Evolutionary conservation across 148 eudicot species (phyloP), one percentile per base, ranked within the genome.

Genomic region (Dianthus caryophyllus): DNA sequence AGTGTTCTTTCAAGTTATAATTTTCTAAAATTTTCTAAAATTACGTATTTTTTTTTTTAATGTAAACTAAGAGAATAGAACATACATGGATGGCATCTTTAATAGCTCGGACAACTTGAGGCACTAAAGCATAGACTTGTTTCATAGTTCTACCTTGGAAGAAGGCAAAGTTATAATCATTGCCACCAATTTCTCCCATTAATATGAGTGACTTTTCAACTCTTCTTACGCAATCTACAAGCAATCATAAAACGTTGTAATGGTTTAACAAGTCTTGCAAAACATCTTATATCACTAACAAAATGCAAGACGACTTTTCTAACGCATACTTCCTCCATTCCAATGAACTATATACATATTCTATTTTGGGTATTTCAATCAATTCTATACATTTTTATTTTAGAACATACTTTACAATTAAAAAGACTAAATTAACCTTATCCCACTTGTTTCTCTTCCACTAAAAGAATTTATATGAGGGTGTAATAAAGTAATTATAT

Each of bases 171-270:
- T 73, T 73, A 48, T 70, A 69, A 75, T 78, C 78, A 27, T 70
- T 73, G 21, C 79, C 79, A 41, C 79, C 79, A 4, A 76, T 71
- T 67, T 76, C 79, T 52, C 79, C 79, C 75, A 76, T 71, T 17
- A 76, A 1, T 6, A 76, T 56, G 13, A 76, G 55, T 46, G 79
- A 58, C 13, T 44, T 76, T 41, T 47, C 14, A 0, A 76, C 59
- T 29, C 68, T 76, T 61, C 46, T 50, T 55, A 31, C 71, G 72
- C 74, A 61, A 31, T 71, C 79, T 76, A 68, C 63, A 66, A 52
- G 33, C 74, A 63, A 62, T 46, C 67, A 62, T 46, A n/a, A 16
- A 0, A 33, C 24, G 43, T 56, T 54, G 64, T 50, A 55, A 26
- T 41, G 18, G 44, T 7, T 10, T 67, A 22, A 22, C 43, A 18